Conservation (phyloP, 352 stramenopile genomes). For the Nothophytophthora sp. region DNA sequence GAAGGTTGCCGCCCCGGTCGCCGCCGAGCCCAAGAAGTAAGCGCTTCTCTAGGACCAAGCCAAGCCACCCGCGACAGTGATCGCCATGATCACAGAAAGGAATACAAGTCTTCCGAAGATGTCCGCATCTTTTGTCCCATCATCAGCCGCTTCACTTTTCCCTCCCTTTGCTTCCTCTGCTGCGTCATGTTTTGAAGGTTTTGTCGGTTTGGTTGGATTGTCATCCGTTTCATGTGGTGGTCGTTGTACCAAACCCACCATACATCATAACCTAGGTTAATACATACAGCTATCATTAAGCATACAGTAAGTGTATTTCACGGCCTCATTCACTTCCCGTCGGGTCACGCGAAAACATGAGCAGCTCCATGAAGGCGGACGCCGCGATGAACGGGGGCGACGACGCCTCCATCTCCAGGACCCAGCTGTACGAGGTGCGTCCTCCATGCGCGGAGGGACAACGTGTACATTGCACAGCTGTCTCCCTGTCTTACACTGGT, state of each 20-base stretch:
- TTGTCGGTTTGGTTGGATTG: too few species aligned
- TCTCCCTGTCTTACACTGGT: not conserved
- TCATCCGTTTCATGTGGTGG: too few species aligned
- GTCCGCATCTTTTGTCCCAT: constrained; percentile 53
- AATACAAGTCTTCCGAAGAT: constrained; percentile 34
- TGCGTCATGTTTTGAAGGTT: too few species aligned
- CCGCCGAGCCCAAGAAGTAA: constrained; percentile 77
- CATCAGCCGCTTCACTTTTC: not conserved
- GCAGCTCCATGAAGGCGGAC: not conserved
- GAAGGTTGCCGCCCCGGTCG: constrained; percentile 34
- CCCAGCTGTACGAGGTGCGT: constrained; percentile 66
- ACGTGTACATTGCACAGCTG: too few species aligned
- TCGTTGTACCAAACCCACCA: too few species aligned
- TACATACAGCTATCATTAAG: too few species aligned
- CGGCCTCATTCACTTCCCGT: too few species aligned
- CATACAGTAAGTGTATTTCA: too few species aligned
- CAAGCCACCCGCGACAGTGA: constrained; percentile 6
- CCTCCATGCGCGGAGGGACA: not conserved
- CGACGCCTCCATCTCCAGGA: constrained; percentile 57
- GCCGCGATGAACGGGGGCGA: constrained; percentile 30
- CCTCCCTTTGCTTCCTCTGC: too few species aligned
- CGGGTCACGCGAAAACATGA: too few species aligned
- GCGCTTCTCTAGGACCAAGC: constrained; percentile 6
- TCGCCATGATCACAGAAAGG: constrained; percentile 12
- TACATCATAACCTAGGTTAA: too few species aligned